phyloP scores from a whole-genome alignment of 1,284 basidiomycete genomes.

The Tylopilus orsonianus region DNA sequence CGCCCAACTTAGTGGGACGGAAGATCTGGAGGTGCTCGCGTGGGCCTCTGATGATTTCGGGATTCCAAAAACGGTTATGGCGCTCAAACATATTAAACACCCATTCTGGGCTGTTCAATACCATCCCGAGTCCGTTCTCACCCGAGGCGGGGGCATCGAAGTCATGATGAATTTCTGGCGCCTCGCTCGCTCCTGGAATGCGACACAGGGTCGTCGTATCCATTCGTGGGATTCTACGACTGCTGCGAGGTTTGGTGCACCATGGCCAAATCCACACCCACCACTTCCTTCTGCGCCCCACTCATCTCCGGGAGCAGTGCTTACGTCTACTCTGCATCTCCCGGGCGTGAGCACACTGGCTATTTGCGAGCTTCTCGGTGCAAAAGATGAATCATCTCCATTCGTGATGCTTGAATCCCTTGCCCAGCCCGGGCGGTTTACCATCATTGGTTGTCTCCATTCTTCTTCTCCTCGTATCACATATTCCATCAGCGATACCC shows the following conservation, averaged over 20 bases:
- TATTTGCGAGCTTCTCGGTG: constrained; percentile 64
- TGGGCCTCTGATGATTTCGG: constrained; percentile 67
- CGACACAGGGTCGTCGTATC: constrained; percentile 36
- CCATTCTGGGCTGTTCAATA: constrained; percentile 97
- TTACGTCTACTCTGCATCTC: constrained; percentile 42
- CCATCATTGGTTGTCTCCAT: constrained; percentile 63
- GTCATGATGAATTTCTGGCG: constrained; percentile 74
- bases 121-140: constrained; percentile 86
- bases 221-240: constrained; percentile 42
- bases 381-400: constrained; percentile 52
- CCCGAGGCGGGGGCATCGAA: constrained; percentile 58
- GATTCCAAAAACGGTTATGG: constrained; percentile 71
- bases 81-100: constrained; percentile 57
- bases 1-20: constrained; percentile 44
- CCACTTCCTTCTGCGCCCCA: constrained; percentile 24
- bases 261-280: constrained; percentile 53
- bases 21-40: constrained; percentile 60
- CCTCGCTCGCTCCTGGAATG: constrained; percentile 57
- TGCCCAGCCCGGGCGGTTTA: constrained; percentile 68
- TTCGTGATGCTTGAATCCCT: constrained; percentile 76
- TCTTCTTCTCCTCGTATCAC: constrained; percentile 55
- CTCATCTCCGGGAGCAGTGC: constrained; percentile 32
- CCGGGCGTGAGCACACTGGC: constrained; percentile 42
- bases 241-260: constrained; percentile 40
- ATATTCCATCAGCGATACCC: constrained; percentile 51